A percentile compares a stretch with the other conserved stretches of the same genome.
phyloP scores from a whole-genome alignment of 495 filamentous ascomycete species.

The Neurospora tetrasperma region DNA sequence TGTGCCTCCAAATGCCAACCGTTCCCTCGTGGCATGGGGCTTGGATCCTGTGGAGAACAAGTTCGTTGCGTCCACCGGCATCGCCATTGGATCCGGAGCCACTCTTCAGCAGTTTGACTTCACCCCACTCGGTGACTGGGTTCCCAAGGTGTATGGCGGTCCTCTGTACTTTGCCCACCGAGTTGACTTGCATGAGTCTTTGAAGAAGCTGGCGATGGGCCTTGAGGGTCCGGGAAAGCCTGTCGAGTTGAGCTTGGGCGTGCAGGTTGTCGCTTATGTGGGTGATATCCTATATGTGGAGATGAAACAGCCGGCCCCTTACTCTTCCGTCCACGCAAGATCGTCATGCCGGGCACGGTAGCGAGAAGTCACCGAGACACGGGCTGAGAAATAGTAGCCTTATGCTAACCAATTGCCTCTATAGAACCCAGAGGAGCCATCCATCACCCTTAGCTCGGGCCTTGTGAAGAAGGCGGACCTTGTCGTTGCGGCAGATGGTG shows the following conservation, averaged over 20 bases:
- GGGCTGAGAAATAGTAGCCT: not conserved
- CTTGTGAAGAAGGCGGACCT: slow-evolving; percentile 29
- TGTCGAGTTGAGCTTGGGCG: slow-evolving; percentile 24
- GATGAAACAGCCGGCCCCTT: slow-evolving; percentile 3
- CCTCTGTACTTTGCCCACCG: slow-evolving; percentile 18
- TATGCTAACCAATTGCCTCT: not conserved
- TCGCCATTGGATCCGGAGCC: slow-evolving; percentile 22
- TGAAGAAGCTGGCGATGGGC: slow-evolving; percentile 28
- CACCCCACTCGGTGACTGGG: slow-evolving; percentile 10
- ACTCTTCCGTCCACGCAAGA: slow-evolving; percentile 8
- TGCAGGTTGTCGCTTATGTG: slow-evolving; percentile 20
- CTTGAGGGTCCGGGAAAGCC: slow-evolving; percentile 23
- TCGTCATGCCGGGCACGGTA: not conserved
- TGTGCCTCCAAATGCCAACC: slow-evolving; percentile 38
- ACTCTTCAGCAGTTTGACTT: slow-evolving; percentile 24
- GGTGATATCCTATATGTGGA: not conserved
- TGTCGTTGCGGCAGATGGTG: slow-evolving; percentile 41
- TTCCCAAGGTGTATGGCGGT: slow-evolving; percentile 7
- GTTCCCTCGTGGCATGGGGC: slow-evolving; percentile 35
- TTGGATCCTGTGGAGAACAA: slow-evolving; percentile 27
- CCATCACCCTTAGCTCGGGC: slow-evolving; percentile 28
- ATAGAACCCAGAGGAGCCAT: slow-evolving; percentile 30
- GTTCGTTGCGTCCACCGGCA: slow-evolving; percentile 21
- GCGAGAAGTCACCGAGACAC: not conserved
- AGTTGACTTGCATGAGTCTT: slow-evolving; percentile 36